These are phyloP conservation scores for Globisporangium heterothallicum DNA, from an alignment of 352 stramenopile genomes.

Conservation along the genomic window DNA sequence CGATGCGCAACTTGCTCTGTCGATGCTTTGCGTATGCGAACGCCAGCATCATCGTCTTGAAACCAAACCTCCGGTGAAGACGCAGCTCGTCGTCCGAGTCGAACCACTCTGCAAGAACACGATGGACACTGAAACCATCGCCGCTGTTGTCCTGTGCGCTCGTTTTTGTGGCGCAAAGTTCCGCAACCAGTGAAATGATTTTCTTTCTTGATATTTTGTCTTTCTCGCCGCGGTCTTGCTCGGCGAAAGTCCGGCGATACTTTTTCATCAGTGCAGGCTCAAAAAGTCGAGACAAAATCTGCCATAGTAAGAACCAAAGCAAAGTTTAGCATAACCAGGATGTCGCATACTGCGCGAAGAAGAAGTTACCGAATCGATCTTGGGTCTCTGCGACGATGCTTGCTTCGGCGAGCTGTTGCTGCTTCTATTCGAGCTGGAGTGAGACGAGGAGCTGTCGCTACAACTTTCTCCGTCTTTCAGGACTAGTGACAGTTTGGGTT, in stretches of 20 bases:
- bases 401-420: constrained; percentile 3
- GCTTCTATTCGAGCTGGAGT: constrained; percentile 13
- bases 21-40: constrained; percentile 42
- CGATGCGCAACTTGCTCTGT: constrained; percentile 37
- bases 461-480: constrained; percentile 8
- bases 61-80: constrained; percentile 41
- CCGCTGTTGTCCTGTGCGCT: neutral
- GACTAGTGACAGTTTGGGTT: constrained; percentile 31
- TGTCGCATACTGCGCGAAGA: neutral
- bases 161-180: constrained; percentile 12
- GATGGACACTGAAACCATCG: constrained; percentile 5
- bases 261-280: constrained; percentile 25
- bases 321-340: too few relatives aligned
- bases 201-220: constrained; percentile 34
- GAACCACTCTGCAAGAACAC: constrained; percentile 46
- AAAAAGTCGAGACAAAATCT: constrained; percentile 36
- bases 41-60: constrained; percentile 46
- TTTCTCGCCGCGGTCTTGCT: constrained; percentile 25
- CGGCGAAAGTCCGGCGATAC: constrained; percentile 31
- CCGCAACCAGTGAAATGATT: constrained; percentile 35
- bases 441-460: constrained; percentile 20
- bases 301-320: neutral
- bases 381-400: neutral
- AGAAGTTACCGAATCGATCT: constrained; percentile 5
- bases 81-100: constrained; percentile 39